Evolutionary conservation across 2,329 filamentous ascomycete species (phyloP).

Genomic region (Elsinoe batatas): DNA sequence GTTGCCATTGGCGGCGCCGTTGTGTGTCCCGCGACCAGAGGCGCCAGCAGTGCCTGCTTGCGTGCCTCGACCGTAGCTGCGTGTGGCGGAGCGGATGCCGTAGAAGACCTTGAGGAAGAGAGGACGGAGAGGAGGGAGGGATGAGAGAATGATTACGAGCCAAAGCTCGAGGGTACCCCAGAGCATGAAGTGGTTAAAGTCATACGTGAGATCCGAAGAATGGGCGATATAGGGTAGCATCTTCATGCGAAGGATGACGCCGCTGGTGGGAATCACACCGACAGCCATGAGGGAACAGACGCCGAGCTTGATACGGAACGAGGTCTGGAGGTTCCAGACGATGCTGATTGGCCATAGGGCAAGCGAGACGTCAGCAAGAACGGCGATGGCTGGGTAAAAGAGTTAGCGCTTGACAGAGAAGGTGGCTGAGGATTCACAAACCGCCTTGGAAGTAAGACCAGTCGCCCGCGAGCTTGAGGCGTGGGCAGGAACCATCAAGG

Average conservation of each 20-base stretch:
- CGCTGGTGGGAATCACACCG: conserved; percentile 1
- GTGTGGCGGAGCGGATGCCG: background rate
- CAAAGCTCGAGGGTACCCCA: conserved; percentile 12
- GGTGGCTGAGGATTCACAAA: background rate
- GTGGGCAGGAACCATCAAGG: conserved; percentile 1
- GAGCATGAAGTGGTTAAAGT: background rate
- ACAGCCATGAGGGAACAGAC: conserved; percentile 9
- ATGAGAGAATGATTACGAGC: conserved; percentile 11
- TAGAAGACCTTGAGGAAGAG: conserved; percentile 11
- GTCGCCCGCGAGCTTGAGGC: background rate
- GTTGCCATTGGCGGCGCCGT: background rate
- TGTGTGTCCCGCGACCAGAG: background rate
- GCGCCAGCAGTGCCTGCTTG: too few species aligned
- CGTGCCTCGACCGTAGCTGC: background rate
- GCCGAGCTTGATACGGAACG: conserved; percentile 1
- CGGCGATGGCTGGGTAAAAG: background rate
- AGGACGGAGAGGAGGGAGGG: conserved; percentile 10
- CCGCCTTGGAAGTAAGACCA: conserved; percentile 3
- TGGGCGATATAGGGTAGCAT: background rate
- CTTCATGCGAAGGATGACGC: background rate
- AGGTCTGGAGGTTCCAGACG: conserved; percentile 2
- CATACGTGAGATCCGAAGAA: background rate
- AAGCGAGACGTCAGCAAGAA: background rate
- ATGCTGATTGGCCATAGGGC: conserved; percentile 8
- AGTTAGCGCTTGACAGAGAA: background rate